Evolutionary conservation across 2,329 filamentous ascomycete species (phyloP).

Genomic region (Arthroderma uncinatum): DNA sequence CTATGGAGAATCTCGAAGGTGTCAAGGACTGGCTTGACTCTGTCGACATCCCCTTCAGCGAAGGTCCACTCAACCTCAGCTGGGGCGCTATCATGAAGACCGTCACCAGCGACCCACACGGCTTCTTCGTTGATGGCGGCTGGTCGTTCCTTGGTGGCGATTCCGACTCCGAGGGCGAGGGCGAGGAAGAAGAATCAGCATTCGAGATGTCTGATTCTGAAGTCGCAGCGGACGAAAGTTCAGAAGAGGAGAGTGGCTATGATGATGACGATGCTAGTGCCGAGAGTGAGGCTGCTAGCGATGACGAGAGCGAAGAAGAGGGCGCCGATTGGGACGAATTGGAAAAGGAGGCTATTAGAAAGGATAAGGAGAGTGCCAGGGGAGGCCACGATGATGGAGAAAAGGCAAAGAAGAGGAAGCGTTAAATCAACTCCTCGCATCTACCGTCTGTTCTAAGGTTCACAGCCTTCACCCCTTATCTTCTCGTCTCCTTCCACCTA

Average conservation of each 20-base stretch:
- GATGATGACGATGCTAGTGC: constrained; percentile 88
- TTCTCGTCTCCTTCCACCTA: too few relatives aligned
- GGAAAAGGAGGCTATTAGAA: constrained; percentile 67
- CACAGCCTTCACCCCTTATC: neutral
- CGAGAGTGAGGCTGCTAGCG: constrained; percentile 52
- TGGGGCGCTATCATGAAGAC: constrained; percentile 99
- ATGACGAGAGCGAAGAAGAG: constrained; percentile 57
- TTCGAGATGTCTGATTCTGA: constrained; percentile 88
- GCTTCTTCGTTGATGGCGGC: constrained; percentile 89
- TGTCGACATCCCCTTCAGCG: constrained; percentile 85
- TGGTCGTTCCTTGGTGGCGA: constrained; percentile 88
- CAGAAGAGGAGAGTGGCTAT: constrained; percentile 78
- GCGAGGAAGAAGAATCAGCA: constrained; percentile 76
- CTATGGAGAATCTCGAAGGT: constrained; percentile 83
- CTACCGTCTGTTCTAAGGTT: too few relatives aligned
- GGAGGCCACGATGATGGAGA: constrained; percentile 45
- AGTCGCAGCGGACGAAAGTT: constrained; percentile 59
- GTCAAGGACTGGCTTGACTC: constrained; percentile 98
- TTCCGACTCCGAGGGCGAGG: constrained; percentile 71
- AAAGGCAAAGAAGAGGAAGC: constrained; percentile 62
- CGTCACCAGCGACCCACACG: constrained; percentile 81
- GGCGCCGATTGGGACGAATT: constrained; percentile 91
- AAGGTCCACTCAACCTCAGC: constrained; percentile 94
- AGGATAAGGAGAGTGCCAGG: constrained; percentile 42
- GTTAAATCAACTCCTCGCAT: constrained; percentile 21